These are phyloP conservation scores for Chlorella variabilis DNA, from an alignment of 163 green algal species.

Conservation along the genomic window DNA sequence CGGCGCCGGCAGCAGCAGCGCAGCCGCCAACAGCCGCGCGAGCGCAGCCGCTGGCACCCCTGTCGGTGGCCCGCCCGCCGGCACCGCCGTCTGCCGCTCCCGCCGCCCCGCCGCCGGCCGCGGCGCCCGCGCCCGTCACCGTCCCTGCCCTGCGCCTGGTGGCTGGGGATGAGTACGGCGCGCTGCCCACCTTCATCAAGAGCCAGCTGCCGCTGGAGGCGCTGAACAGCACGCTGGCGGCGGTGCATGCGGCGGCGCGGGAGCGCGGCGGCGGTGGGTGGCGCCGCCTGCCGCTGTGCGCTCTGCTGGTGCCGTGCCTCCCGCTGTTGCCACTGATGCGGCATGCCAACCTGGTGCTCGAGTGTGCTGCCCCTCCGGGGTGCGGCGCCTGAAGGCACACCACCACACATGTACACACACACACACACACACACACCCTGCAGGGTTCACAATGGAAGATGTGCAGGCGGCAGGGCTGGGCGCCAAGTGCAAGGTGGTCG, in stretches of 20 bases:
- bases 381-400: too few species aligned
- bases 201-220: slow-evolving; percentile 38
- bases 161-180: slow-evolving; percentile 15
- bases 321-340: too few species aligned
- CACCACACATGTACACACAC: too few species aligned
- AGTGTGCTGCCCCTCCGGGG: too few species aligned
- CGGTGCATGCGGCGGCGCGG: slow-evolving; percentile 10
- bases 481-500: slow-evolving; percentile 44
- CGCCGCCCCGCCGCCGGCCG: background rate
- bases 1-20: background rate
- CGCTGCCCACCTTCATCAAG: slow-evolving; percentile 45
- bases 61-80: background rate
- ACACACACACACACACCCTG: too few species aligned
- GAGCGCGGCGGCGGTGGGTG: slow-evolving; percentile 21
- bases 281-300: background rate
- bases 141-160: slow-evolving; percentile 21
- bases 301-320: background rate
- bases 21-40: background rate
- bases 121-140: background rate
- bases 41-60: background rate
- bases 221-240: slow-evolving; percentile 23
- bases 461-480: slow-evolving; percentile 27
- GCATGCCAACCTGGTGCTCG: too few species aligned
- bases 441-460: slow-evolving; percentile 42
- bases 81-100: background rate